These are phyloP conservation scores for Phytophthora nicotianae DNA, from an alignment of 352 stramenopile species.

Conservation along the genomic window DNA sequence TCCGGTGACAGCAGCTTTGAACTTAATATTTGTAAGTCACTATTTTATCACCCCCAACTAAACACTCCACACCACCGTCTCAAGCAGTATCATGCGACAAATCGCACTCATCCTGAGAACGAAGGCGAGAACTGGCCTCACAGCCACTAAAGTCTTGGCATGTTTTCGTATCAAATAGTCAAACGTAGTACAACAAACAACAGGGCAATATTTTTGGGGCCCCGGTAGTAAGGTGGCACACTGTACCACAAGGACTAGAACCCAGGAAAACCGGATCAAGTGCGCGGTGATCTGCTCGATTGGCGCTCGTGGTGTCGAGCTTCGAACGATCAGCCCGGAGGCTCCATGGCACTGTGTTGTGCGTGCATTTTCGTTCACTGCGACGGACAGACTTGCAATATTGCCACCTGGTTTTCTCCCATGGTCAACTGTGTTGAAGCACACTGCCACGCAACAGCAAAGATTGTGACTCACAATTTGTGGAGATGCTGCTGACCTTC, in stretches of 20 bases:
- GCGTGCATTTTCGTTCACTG: conserved; percentile 7
- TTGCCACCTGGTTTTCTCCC: neutral
- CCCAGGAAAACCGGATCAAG: neutral
- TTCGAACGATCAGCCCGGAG: conserved; percentile 1
- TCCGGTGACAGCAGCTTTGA: conserved; percentile 1
- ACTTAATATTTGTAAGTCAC: conserved; percentile 1
- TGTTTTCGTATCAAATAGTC: neutral
- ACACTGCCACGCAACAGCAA: neutral
- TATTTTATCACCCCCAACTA: neutral
- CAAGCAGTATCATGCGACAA: conserved; percentile 23
- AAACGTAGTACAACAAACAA: neutral
- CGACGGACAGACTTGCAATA: neutral
- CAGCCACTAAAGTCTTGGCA: conserved; percentile 4
- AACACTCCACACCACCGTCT: neutral
- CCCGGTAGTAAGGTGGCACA: neutral
- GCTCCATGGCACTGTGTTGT: neutral
- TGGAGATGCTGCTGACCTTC: neutral
- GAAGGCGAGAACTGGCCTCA: conserved; percentile 28
- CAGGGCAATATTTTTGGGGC: conserved; percentile 11
- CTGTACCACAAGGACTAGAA: neutral
- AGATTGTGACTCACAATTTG: conserved; percentile 14
- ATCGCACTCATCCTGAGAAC: conserved; percentile 14
- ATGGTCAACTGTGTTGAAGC: conserved; percentile 19
- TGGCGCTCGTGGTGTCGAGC: conserved; percentile 18
- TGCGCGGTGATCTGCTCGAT: conserved; percentile 13